Evolutionary conservation across 306 rosid genomes (phyloP), one percentile per base, ranked within the genome.

Genomic region (Corylus avellana): DNA sequence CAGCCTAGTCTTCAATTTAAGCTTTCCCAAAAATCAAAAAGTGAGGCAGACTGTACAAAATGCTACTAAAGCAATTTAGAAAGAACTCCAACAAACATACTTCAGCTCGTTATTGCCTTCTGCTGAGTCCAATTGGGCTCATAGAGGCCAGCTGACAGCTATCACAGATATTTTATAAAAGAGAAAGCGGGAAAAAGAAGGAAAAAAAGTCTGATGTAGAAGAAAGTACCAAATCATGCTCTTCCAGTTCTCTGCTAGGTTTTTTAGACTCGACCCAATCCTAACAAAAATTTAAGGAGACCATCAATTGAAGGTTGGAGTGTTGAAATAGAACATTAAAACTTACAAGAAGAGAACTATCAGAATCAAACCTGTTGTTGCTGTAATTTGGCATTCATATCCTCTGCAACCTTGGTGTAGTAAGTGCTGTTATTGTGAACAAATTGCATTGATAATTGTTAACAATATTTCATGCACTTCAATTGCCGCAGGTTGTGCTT

Each of bases 281-380:
- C 97, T 94, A 83, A 77, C 42, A 83, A 46, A 82, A 75, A 58
- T 74, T 88, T 71, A 67, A 71, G 80, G 83, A 70, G 63, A 79
- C 51, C 70, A 53, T 47, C 51, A 70, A 54, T 25, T 59, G 75
- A 79, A 35, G 69, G 53, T 35, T 64, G 71, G 70, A 44, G 70
- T 70, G 53, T 49, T 70, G 48, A 76, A 44, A 25, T 25, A 54
- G 29, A 82, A 18, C 69, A 61, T 47, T 72, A 55, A 75, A 53
- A 22, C 55, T 42, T 57, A 86, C 20, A 20, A 72, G 80, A 68
- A 72, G 57, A 78, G 62, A 25, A 70, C 18, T 20, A 72, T 59
- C 44, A 47, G 82, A 81, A 70, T 75, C 71, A 78, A 83, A 94
- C 98, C 97, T 85, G 89, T 57, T 83, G 95, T 80, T 87, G 75